phyloP scores from a whole-genome alignment of 2,329 filamentous ascomycete species.

The Exophiala sp. region DNA sequence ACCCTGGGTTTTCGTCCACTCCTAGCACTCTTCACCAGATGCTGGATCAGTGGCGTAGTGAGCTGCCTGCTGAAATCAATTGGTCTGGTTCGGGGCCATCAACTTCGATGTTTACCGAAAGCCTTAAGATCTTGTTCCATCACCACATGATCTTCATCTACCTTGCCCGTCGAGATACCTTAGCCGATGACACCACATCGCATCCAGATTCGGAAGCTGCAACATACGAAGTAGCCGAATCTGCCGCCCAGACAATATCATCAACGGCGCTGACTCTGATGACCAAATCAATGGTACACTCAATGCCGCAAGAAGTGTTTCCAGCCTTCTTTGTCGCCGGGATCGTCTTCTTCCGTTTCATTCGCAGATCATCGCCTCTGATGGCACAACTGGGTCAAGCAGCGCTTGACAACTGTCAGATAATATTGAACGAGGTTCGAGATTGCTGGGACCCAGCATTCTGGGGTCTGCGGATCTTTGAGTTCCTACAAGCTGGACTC shows the following conservation, averaged over 20 bases:
- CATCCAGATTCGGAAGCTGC: neutral
- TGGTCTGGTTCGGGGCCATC: conserved; percentile 6
- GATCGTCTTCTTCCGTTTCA: conserved; percentile 15
- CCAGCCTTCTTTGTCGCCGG: conserved; percentile 17
- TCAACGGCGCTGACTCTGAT: conserved; percentile 11
- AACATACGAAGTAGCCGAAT: conserved; percentile 11
- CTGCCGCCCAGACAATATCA: conserved; percentile 14
- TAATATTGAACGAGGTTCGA: conserved; percentile 14
- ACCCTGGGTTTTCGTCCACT: conserved; percentile 9
- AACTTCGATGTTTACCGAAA: conserved; percentile 13
- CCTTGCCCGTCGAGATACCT: neutral
- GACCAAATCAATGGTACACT: conserved; percentile 13
- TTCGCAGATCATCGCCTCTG: conserved; percentile 5
- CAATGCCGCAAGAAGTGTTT: conserved; percentile 17
- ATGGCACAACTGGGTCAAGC: conserved; percentile 11
- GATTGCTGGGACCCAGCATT: conserved; percentile 18
- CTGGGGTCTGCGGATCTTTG: conserved; percentile 18
- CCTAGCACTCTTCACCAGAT: conserved; percentile 3
- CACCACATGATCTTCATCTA: conserved; percentile 16
- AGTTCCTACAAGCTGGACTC: conserved; percentile 14
- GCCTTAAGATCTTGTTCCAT: conserved; percentile 14
- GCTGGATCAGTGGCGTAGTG: conserved; percentile 6
- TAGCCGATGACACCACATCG: neutral
- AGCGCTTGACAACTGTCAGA: conserved; percentile 16
- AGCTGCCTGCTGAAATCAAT: conserved; percentile 6